A percentile compares a stretch with the other conserved stretches of the same genome.
Conservation (phyloP, 2,329 filamentous ascomycete genomes). For the Aureobasidium sp. region DNA sequence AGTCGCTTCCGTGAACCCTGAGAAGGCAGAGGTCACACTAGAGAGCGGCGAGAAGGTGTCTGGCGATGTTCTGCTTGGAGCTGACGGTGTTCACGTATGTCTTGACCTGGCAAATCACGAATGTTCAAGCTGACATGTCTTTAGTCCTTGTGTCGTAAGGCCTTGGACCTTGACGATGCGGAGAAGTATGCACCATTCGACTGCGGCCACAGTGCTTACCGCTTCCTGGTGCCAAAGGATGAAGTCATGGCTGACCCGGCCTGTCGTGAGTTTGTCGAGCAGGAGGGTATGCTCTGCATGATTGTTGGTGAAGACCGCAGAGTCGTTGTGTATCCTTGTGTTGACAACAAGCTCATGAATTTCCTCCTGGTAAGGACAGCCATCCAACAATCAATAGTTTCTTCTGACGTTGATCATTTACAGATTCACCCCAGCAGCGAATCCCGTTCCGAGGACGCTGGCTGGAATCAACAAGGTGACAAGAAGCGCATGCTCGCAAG, state of each 20-base stretch:
- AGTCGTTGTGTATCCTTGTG: slow-evolving; percentile 43
- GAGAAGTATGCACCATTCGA: slow-evolving; percentile 23
- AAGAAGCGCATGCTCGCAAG: slow-evolving; percentile 35
- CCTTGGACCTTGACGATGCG: slow-evolving; percentile 22
- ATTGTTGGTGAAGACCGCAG: slow-evolving; percentile 38
- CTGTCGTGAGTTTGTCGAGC: slow-evolving; percentile 33
- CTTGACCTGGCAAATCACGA: background rate
- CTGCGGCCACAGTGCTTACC: slow-evolving; percentile 50
- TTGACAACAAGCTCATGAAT: slow-evolving; percentile 42
- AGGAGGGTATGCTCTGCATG: slow-evolving; percentile 38
- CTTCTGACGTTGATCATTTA: background rate
- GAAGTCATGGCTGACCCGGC: slow-evolving; percentile 16
- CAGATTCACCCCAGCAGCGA: slow-evolving; percentile 34
- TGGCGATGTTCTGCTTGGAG: slow-evolving; percentile 28
- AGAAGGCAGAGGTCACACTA: slow-evolving; percentile 22
- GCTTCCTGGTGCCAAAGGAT: slow-evolving; percentile 48
- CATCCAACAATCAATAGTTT: background rate
- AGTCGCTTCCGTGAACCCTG: slow-evolving; percentile 23
- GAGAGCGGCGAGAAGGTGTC: slow-evolving; percentile 24
- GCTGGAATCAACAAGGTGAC: slow-evolving; percentile 34
- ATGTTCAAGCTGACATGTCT: background rate
- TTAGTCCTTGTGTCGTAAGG: slow-evolving; percentile 20
- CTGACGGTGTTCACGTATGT: slow-evolving; percentile 27
- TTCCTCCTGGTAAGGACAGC: slow-evolving; percentile 29
- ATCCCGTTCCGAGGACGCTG: slow-evolving; percentile 21